A percentile compares a stretch with the other conserved stretches of the same genome.
Evolutionary conservation across 2,329 filamentous ascomycete genomes (phyloP).

Genomic region (Neospermospora avenae): DNA sequence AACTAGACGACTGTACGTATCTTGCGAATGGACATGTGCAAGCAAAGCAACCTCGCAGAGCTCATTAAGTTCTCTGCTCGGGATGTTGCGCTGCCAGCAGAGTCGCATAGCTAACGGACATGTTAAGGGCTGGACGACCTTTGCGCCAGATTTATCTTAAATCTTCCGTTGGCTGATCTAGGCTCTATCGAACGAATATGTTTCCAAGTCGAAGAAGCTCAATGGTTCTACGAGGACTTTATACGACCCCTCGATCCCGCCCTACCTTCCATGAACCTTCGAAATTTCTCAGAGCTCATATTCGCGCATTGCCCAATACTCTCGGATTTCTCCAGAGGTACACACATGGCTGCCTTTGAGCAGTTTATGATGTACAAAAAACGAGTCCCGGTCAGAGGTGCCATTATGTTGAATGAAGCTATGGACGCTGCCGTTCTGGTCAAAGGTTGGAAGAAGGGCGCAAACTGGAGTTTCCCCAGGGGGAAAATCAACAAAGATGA

Average conservation of each 20-base stretch:
- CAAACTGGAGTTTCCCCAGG: conserved; percentile 93
- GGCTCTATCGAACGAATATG: conserved; percentile 89
- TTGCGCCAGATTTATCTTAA: conserved; percentile 96
- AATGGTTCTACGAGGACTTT: conserved; percentile 99
- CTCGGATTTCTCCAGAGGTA: conserved; percentile 72
- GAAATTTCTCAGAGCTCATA: conserved; percentile 82
- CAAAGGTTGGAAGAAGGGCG: conserved; percentile 96
- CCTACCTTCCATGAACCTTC: conserved; percentile 80
- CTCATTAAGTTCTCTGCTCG: not conserved
- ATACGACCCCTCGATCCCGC: conserved; percentile 84
- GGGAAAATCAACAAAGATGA: conserved; percentile 99
- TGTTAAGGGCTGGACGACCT: conserved; percentile 87
- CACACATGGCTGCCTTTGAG: conserved; percentile 80
- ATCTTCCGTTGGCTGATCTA: conserved; percentile 88
- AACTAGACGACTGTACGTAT: conserved; percentile 78
- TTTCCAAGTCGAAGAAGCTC: conserved; percentile 97
- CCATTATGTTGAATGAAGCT: conserved; percentile 86
- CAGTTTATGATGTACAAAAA: conserved; percentile 95
- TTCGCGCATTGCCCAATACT: conserved; percentile 93
- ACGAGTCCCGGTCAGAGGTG: conserved; percentile 87
- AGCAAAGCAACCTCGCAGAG: too few species aligned
- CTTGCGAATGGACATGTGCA: not conserved
- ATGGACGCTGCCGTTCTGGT: conserved; percentile 95
- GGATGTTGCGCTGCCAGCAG: conserved; percentile 4
- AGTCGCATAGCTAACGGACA: conserved; percentile 19